These are phyloP conservation scores for Pezicula carpinea DNA, from an alignment of 2,329 filamentous ascomycete species.

Conservation along the genomic window DNA sequence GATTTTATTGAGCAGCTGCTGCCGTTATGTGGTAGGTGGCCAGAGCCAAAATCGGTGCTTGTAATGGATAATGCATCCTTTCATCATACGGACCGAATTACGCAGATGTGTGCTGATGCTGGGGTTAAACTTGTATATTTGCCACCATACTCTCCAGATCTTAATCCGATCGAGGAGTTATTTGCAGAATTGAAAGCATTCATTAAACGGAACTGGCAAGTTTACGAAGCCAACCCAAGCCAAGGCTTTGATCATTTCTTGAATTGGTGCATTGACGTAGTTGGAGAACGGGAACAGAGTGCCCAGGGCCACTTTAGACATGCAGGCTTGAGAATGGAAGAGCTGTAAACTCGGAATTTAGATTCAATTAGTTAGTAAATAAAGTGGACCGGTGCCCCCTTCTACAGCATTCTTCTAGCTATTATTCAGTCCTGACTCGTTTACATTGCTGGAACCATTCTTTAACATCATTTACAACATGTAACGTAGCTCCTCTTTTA, in stretches of 20 bases:
- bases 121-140: conserved; percentile 5
- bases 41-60: conserved; percentile 27
- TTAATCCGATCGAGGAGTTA: conserved; percentile 14
- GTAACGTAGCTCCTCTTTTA: conserved; percentile 24
- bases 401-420: conserved; percentile 4
- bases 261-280: conserved; percentile 20
- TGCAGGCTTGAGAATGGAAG: conserved; percentile 11
- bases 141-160: conserved; percentile 7
- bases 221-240: conserved; percentile 10
- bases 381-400: not conserved
- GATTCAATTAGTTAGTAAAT: conserved; percentile 1
- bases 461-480: conserved; percentile 28
- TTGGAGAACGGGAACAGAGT: conserved; percentile 16
- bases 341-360: conserved; percentile 8
- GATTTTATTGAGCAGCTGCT: conserved; percentile 28
- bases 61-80: conserved; percentile 30
- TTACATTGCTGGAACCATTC: conserved; percentile 14
- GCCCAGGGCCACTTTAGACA: conserved; percentile 20
- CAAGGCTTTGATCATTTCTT: conserved; percentile 21
- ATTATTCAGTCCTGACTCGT: conserved; percentile 8
- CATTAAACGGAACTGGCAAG: conserved; percentile 21
- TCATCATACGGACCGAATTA: conserved; percentile 19
- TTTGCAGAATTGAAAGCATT: conserved; percentile 19
- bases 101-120: conserved; percentile 17
- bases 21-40: conserved; percentile 25